Evolutionary conservation across 305 asterid species (phyloP), one percentile per base, ranked within the genome.

Genomic region (Rubia peregrina): DNA sequence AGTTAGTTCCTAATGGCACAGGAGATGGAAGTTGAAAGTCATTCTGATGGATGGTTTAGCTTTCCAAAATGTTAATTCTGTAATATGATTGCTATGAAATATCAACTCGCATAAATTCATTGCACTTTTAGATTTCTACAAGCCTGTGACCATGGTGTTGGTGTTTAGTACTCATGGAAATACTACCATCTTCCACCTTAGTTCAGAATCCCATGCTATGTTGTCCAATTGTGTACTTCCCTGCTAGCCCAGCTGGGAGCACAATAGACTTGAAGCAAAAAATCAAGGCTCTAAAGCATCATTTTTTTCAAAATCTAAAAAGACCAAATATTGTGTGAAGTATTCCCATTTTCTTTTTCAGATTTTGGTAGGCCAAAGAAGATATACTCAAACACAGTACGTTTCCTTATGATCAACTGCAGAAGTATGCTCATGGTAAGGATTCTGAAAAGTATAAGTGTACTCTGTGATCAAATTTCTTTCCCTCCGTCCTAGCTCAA

Each of bases 301-400:
- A n/a, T n/a, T n/a, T n/a, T n/a, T n/a, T n/a, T n/a, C n/a, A n/a
- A n/a, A n/a, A n/a, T n/a, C n/a, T n/a, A n/a, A n/a, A n/a, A n/a
- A n/a, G n/a, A n/a, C n/a, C n/a, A n/a, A n/a, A n/a, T n/a, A n/a
- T n/a, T n/a, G n/a, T n/a, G n/a, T n/a, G n/a, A n/a, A n/a, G n/a
- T n/a, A n/a, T n/a, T n/a, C n/a, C n/a, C n/a, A n/a, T n/a, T 44
- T 48, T 70, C 14, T 41, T 41, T 48, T 69, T 38, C 40, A 69
- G 13, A 69, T 5, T 53, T 53, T 55, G 72, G 65, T 65, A 38
- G 41, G 17, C 41, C 16, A 16, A 10, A 19, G 17, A 11, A 49
- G 3, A 49, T 17, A 6, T 48, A 9, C 11, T 5, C 24, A 41
- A 36, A 10, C 4, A 53, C 21, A 38, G 26, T 46, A 49, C 43